phyloP scores from a whole-genome alignment of 2,329 filamentous ascomycete genomes.

The Xylariomycetidae sp. region DNA sequence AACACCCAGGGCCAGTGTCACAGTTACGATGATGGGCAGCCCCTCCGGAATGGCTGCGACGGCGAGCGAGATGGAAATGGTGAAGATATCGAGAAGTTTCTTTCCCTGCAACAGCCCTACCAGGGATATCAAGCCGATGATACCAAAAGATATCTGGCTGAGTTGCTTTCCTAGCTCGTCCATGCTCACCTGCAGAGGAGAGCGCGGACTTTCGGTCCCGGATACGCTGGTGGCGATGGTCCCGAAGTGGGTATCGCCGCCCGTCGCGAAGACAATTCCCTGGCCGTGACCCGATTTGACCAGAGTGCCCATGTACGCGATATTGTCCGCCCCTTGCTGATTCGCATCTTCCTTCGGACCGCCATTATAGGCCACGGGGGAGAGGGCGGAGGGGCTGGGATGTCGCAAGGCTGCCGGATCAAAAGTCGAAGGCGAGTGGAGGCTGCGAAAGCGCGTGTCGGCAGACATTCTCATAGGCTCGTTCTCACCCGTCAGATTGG shows the following conservation, averaged over 20 bases:
- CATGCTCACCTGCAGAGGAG: constrained; percentile 93
- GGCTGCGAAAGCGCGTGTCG: constrained; percentile 44
- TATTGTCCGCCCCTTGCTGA: constrained; percentile 75
- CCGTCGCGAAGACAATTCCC: constrained; percentile 95
- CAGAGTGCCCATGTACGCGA: constrained; percentile 96
- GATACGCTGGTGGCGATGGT: constrained; percentile 92
- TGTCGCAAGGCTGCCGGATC: constrained; percentile 30
- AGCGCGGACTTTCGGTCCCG: constrained; percentile 91
- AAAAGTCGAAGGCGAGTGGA: constrained; percentile 19
- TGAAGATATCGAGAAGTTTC: constrained; percentile 88
- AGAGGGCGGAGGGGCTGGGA: constrained; percentile 38
- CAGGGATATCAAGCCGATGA: constrained; percentile 89
- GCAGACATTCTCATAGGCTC: constrained; percentile 80
- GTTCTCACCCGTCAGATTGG: constrained; percentile 94
- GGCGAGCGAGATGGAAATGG: constrained; percentile 92
- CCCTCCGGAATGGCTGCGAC: constrained; percentile 96
- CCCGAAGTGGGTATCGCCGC: constrained; percentile 89
- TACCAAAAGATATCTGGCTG: constrained; percentile 92
- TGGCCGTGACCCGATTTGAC: constrained; percentile 94
- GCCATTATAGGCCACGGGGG: constrained; percentile 51
- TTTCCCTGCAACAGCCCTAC: constrained; percentile 89
- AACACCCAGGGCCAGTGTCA: constrained; percentile 90
- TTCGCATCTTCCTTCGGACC: constrained; percentile 61
- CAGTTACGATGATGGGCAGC: constrained; percentile 95
- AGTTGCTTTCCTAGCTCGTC: constrained; percentile 94